Evolutionary conservation across 768 basidiomycete species (phyloP).

Genomic region (Tremella yokohamensis): DNA sequence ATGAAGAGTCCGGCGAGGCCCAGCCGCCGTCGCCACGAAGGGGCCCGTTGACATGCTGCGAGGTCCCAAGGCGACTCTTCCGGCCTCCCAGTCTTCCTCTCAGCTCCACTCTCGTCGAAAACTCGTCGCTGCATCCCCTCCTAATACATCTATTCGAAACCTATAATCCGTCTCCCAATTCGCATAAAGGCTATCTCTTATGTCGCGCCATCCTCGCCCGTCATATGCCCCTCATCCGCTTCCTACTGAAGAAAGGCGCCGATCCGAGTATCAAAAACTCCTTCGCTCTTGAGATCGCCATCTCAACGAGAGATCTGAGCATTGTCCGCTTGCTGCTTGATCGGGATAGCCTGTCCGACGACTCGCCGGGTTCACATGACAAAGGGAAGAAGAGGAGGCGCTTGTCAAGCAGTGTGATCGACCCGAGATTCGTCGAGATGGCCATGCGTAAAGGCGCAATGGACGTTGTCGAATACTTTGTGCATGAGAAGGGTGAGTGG

Average conservation of each 20-base stretch:
- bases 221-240: slow-evolving; percentile 63
- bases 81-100: slow-evolving; percentile 11
- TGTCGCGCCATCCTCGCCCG: slow-evolving; percentile 69
- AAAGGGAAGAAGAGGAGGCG: slow-evolving; percentile 15
- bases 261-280: slow-evolving; percentile 63
- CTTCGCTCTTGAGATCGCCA: slow-evolving; percentile 72
- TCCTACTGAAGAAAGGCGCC: slow-evolving; percentile 69
- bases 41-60: slow-evolving; percentile 21
- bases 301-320: slow-evolving; percentile 63
- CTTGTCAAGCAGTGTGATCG: slow-evolving; percentile 27
- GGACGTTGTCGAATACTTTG: slow-evolving; percentile 47
- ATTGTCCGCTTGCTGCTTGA: slow-evolving; percentile 77
- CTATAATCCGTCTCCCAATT: slow-evolving; percentile 59
- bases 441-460: slow-evolving; percentile 38
- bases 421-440: slow-evolving; percentile 25
- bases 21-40: neutral
- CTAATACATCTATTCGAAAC: slow-evolving; percentile 47
- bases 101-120: slow-evolving; percentile 16
- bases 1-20: neutral
- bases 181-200: slow-evolving; percentile 76
- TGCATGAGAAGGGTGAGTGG: slow-evolving; percentile 46
- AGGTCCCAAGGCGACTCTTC: slow-evolving; percentile 35
- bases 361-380: neutral
- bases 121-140: slow-evolving; percentile 27
- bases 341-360: slow-evolving; percentile 40